Evolutionary conservation across 495 filamentous ascomycete species (phyloP).

Genomic region (Lophium mytilinum): DNA sequence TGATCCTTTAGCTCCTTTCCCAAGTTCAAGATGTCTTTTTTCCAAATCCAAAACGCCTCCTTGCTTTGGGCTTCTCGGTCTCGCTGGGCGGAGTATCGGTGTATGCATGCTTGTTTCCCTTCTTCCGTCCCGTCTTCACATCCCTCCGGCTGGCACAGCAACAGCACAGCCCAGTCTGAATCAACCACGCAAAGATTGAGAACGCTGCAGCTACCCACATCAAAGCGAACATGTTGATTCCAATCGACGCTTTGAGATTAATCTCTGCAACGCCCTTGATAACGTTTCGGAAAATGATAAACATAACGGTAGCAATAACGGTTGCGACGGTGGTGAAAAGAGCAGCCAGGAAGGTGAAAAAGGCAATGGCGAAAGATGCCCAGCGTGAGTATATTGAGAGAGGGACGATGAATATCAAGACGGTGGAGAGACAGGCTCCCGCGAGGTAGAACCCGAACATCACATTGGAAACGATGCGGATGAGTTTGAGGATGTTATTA

Average conservation of each 20-base stretch:
- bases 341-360: constrained; percentile 55
- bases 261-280: constrained; percentile 53
- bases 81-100: background rate
- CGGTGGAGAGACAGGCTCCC: constrained; percentile 54
- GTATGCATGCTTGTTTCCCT: constrained; percentile 37
- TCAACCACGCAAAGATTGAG: constrained; percentile 56
- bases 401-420: constrained; percentile 59
- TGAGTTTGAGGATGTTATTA: constrained; percentile 60
- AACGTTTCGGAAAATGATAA: constrained; percentile 65
- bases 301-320: constrained; percentile 73
- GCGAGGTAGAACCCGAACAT: constrained; percentile 88
- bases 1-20: too few relatives aligned
- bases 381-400: constrained; percentile 49
- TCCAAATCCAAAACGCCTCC: constrained; percentile 1
- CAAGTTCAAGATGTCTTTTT: background rate
- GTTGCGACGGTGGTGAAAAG: constrained; percentile 61
- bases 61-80: background rate
- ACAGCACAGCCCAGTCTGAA: constrained; percentile 68
- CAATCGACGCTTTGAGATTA: constrained; percentile 67
- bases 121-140: constrained; percentile 45
- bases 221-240: constrained; percentile 71
- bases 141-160: constrained; percentile 58
- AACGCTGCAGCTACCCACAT: constrained; percentile 78
- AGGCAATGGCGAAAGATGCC: constrained; percentile 44
- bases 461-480: constrained; percentile 69